Conservation (phyloP, 768 basidiomycete genomes). For the Cystofilobasidium macerans region DNA sequence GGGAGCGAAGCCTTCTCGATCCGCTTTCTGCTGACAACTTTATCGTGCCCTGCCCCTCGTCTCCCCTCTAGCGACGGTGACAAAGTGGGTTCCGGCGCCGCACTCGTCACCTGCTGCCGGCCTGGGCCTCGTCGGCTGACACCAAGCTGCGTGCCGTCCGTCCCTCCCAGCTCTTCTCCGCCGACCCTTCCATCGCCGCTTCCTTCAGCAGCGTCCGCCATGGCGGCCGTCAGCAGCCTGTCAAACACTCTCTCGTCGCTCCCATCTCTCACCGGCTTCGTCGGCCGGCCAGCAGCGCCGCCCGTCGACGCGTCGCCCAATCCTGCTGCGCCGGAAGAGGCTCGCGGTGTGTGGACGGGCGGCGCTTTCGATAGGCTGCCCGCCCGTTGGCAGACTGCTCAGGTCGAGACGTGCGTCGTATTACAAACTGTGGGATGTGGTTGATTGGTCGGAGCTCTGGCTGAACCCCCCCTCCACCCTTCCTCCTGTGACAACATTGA, state of each 20-base stretch:
- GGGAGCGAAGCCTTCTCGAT: too few relatives aligned
- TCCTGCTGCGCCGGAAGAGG: neutral
- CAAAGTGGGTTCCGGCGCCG: too few relatives aligned
- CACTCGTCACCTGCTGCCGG: too few relatives aligned
- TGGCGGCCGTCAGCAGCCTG: neutral
- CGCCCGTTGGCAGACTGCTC: neutral
- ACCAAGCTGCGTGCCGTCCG: too few relatives aligned
- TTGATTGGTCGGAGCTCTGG: neutral
- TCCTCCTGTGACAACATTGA: too few relatives aligned
- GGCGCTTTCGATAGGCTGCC: neutral
- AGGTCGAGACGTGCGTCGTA: neutral
- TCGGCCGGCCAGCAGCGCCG: neutral
- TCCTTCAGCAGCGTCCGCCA: neutral
- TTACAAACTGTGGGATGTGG: too few relatives aligned
- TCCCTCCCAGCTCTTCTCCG: neutral
- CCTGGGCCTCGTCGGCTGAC: too few relatives aligned
- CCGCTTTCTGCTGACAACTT: too few relatives aligned
- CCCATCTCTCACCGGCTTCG: neutral
- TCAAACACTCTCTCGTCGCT: neutral
- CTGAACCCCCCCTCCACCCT: neutral
- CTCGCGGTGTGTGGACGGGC: neutral
- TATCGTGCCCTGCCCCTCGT: too few relatives aligned
- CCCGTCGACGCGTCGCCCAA: neutral
- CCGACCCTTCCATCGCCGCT: neutral
- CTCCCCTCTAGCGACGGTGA: too few relatives aligned